Percentiles rank a stretch among this genome's conserved stretches.
Evolutionary conservation across 495 filamentous ascomycete species (phyloP).

Genomic region (Xylaria cubensis): DNA sequence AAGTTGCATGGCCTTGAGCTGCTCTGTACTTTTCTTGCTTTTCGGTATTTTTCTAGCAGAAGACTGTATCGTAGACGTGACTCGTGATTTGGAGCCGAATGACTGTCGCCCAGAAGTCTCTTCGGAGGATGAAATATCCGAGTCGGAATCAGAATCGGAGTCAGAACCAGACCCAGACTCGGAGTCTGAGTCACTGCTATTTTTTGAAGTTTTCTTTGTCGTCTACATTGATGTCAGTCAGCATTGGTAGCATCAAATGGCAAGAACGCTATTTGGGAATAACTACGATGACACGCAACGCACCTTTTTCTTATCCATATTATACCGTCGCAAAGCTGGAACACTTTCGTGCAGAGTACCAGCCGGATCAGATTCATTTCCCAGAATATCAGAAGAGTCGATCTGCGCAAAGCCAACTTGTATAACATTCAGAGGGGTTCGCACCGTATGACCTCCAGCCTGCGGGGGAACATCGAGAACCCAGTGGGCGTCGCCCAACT

Average conservation of each 20-base stretch:
- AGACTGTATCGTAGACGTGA: conserved; percentile 23
- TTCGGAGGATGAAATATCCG: conserved; percentile 29
- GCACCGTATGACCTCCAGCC: conserved; percentile 26
- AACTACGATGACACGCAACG: neutral
- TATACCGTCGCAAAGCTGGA: conserved; percentile 46
- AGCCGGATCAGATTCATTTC: conserved; percentile 36
- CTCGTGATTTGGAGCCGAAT: conserved; percentile 28
- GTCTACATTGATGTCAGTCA: conserved; percentile 32
- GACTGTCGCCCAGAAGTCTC: conserved; percentile 26
- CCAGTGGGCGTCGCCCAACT: conserved; percentile 88
- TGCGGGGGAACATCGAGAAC: conserved; percentile 61
- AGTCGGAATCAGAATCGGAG: conserved; percentile 28
- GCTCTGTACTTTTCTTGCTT: conserved; percentile 46
- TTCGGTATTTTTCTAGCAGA: conserved; percentile 17
- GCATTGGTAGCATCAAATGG: conserved; percentile 1
- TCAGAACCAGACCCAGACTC: conserved; percentile 30
- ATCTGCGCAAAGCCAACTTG: conserved; percentile 59
- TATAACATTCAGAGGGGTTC: conserved; percentile 50
- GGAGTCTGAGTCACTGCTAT: conserved; percentile 24
- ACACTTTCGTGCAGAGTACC: conserved; percentile 37
- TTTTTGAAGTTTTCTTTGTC: conserved; percentile 16
- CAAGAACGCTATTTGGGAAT: neutral
- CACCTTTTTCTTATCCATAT: conserved; percentile 52
- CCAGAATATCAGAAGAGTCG: conserved; percentile 43
- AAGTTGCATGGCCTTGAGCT: conserved; percentile 50